Evolutionary conservation across 192 early-diverging fungal genomes (phyloP), one percentile per base, ranked within the genome.

Genomic region (Rhizophlyctis rosea): DNA sequence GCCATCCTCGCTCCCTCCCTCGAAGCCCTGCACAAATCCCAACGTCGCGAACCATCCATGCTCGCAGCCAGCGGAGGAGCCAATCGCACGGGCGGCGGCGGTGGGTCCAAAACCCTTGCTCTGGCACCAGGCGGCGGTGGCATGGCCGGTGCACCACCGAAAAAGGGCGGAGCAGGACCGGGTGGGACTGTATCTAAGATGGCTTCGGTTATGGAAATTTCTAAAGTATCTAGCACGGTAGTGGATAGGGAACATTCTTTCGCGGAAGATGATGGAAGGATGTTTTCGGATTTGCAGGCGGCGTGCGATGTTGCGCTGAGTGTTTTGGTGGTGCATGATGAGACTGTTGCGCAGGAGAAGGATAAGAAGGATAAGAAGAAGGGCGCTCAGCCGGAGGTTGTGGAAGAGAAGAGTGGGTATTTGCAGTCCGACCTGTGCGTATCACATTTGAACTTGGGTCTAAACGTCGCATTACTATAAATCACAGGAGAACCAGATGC

Each of bases 341-440:
- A 71, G 5, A 39, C 66, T 4, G 30, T 47, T 14, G 24, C 66
- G 44, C 57, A 57, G 39, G 70, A 74, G 28, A 77, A 78, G 54
- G 70, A 82, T 24, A 79, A 79, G 57, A 71, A 77, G 36, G 67
- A 71, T 5, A 76, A 76, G 59, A 80, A 80, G 61, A 76, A 77
- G 50, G 18, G 23, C 28, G 53, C 65, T 4, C 50, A 53, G 32
- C 50, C 68, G 4, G 65, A 57, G 57, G 73, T 70, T 25, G 25
- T 47, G 9, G 78, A 75, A 51, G 23, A 34, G 44, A 77, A 72
- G 61, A 54, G 65, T 75, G 47, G 34, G 71, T 65, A 47, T 24
- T 24, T 55, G 50, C 13, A 36, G 21, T 56, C 21, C 39, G 51
- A 27, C 35, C 29, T 11, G 2, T 34, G 36, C 16, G n/a, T 34